These are phyloP conservation scores for Aspergillus intermedius DNA, from an alignment of 2,329 filamentous ascomycete species.

Conservation along the genomic window DNA sequence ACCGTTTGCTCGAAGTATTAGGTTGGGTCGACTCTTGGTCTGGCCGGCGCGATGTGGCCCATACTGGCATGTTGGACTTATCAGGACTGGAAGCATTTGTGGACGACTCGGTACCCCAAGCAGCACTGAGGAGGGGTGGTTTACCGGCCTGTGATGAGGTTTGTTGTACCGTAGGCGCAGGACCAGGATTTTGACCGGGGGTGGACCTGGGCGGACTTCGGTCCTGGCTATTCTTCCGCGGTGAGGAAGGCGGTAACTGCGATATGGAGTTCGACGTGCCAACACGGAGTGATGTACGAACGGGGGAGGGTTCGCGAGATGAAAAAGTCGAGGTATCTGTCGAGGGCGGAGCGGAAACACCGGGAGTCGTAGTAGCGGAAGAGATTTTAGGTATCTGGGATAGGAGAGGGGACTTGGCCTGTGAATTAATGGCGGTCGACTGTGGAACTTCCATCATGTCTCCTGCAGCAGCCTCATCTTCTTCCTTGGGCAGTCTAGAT, in stretches of 20 bases:
- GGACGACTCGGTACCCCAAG: constrained; percentile 54
- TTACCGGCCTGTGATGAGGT: constrained; percentile 62
- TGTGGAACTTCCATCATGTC: constrained; percentile 24
- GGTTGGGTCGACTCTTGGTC: constrained; percentile 26
- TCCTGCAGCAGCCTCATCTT: constrained; percentile 19
- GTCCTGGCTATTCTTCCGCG: constrained; percentile 63
- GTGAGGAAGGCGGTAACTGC: constrained; percentile 40
- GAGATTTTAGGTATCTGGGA: constrained; percentile 29
- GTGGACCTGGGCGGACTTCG: constrained; percentile 53
- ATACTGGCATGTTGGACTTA: constrained; percentile 48
- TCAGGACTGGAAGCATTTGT: constrained; percentile 58
- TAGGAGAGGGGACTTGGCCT: constrained; percentile 17
- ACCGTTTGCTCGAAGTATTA: constrained; percentile 33
- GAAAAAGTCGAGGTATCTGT: constrained; percentile 40
- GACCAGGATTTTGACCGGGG: constrained; percentile 37
- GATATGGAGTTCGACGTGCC: constrained; percentile 26
- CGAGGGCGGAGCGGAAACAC: constrained; percentile 29
- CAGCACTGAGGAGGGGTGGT: constrained; percentile 54
- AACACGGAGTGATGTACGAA: constrained; percentile 25
- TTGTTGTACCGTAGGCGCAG: constrained; percentile 59
- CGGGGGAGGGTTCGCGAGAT: constrained; percentile 46
- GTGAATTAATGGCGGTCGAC: constrained; percentile 20
- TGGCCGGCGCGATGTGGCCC: constrained; percentile 23
- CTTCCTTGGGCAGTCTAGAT: constrained; percentile 22
- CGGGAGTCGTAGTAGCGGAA: constrained; percentile 17